Percentiles rank a stretch among this genome's conserved stretches.
These are phyloP conservation scores for Cetraspora pellucida DNA, from an alignment of 192 early-diverging fungal genomes.

Conservation along the genomic window DNA sequence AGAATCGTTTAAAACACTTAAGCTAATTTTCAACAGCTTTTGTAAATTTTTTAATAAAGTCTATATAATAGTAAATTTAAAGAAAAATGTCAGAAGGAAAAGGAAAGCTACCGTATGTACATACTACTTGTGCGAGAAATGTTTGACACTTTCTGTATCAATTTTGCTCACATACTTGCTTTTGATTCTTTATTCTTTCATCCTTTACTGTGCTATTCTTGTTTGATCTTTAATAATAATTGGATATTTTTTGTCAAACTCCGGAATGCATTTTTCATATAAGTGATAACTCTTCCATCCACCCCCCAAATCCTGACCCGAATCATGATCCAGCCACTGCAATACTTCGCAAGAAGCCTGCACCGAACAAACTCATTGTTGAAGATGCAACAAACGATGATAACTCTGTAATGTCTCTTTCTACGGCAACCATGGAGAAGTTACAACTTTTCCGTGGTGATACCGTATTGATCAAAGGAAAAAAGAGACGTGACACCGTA, in stretches of 20 bases:
- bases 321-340: constrained; percentile 89
- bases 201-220: not conserved
- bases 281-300: constrained; percentile 60
- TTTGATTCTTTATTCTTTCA: not conserved
- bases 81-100: constrained; percentile 22
- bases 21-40: not conserved
- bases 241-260: not conserved
- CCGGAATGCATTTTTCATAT: not conserved
- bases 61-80: not conserved
- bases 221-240: not conserved
- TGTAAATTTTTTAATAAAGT: too few relatives aligned
- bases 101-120: constrained; percentile 4
- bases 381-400: constrained; percentile 97
- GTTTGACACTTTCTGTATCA: not conserved
- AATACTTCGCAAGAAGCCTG: constrained; percentile 92
- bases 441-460: constrained; percentile 95
- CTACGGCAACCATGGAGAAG: constrained; percentile 89
- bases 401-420: constrained; percentile 92
- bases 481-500: constrained; percentile 97
- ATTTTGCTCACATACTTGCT: not conserved
- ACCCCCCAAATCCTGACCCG: constrained; percentile 53
- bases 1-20: not conserved
- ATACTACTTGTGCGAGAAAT: not conserved
- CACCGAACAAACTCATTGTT: constrained; percentile 99
- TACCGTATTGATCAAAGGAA: constrained; percentile 95